Evolutionary conservation across 495 filamentous ascomycete genomes (phyloP), one percentile per base, ranked within the genome.

Genomic region (Aspergillus coremiiformis): DNA sequence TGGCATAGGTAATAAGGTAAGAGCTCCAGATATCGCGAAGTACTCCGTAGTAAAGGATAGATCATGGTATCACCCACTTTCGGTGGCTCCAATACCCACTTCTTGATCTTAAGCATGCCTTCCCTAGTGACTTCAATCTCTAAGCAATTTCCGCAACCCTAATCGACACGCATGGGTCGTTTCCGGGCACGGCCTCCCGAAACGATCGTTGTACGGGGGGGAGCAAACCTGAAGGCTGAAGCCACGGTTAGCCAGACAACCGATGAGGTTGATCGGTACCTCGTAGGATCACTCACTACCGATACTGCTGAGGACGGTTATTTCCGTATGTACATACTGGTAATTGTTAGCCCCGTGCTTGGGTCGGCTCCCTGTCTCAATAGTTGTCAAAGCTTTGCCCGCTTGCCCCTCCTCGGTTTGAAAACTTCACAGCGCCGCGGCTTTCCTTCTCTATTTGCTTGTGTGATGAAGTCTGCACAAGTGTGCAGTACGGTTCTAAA

Each of bases 321-420:
- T 29, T 29, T 23, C 23, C 5, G n/a, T 45, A 45, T 45, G n/a
- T 45, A 45, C 29, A 2, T 29, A 26, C 23, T 15, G 29, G 23
- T 27, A 29, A 29, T 15, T 15, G 6, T 10, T 29, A 45, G 29
- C 24, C 5, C 23, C 24, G 17, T n/a, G 32, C 24, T 15, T 5
- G 20, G 48, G 21, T 32, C 43, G 47, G 39, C 53, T 55, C 53
- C 53, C 39, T 29, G 17, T 30, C 27, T 46, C 43, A 22, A 39
- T 55, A 35, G 48, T 52, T 44, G 37, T 39, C 44, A 56, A 56
- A 35, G 54, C 54, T 56, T 56, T 43, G 54, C 54, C 49, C 49
- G 32, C 29, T 11, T 37, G 26, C 32, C 48, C 54, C 44, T 51
- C 47, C 39, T 51, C 42, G 32, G 27, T 48, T 35, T 14, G 32